Base-by-base conservation (phyloP, 2,329 filamentous ascomycete species). In the Clarireedia paspali region DNA sequence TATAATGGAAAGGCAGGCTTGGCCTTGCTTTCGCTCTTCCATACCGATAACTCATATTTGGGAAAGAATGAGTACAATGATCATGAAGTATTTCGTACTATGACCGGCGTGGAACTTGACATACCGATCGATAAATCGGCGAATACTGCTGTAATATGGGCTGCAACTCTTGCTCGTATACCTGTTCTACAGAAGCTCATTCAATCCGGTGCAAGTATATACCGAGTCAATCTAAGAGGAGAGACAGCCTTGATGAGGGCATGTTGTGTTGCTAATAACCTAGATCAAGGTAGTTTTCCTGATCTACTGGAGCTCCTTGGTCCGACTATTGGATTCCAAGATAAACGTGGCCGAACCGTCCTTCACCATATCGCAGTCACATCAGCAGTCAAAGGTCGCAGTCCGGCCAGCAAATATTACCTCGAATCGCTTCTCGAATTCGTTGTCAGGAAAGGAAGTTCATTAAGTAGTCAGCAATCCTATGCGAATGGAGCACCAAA, bases 331-430 rank as follows among this genome's bases (percentile, higher is more conserved):
- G 91, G 97, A 63, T 84, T 95, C 45, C 82, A 90, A 23, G 94
- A 99, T 69, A 83, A 88, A 46, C 91, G 91, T 70, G 91, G 91
- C 7, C 81, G 94, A 39, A 97, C 92, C 0, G 91, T 97, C 14
- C 76, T 99, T 24, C 94, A 99, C 68, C 94, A 99, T 68, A 97
- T 99, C 65, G 91, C 94, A 5, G 84, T 97, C 36, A 95, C 94
- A 15, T 96, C 91, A 59, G 94, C 91, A 6, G 94, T 97, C 65
- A 96, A 96, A 69, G 92, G 92, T 6, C 84, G 94, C 49, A 91
- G 89, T 57, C 85, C 89, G 44, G 92, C 94, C 23, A 95, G 91
- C 69, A 89, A 92, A 62, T 96, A 97, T 70, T 99, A 99, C 66
- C 82, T 99, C 2, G 94, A 99, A 72, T 92, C 90, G 27, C 78